Percentiles rank a stretch among this genome's conserved stretches.
Evolutionary conservation across 2,329 filamentous ascomycete genomes (phyloP).

Genomic region (Fusarium sublunatum): DNA sequence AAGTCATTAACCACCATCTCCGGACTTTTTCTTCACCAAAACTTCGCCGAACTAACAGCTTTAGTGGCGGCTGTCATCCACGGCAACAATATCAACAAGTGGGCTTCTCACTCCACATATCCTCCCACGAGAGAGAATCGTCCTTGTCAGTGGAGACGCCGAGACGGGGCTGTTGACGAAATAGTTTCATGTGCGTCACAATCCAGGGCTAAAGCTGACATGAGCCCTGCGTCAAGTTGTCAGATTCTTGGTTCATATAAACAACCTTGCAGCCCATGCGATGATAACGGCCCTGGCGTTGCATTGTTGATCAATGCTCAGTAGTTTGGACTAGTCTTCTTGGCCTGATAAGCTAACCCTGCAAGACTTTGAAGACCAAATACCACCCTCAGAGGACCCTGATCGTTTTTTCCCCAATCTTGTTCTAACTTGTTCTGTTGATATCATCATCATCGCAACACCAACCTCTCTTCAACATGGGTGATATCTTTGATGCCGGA

Average conservation of each 20-base stretch:
- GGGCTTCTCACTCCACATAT: neutral
- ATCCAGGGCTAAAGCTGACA: neutral
- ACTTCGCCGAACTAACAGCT: neutral
- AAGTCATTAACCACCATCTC: no score
- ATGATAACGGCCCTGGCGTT: neutral
- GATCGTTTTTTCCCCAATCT: neutral
- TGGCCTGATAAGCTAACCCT: neutral
- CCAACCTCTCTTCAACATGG: constrained; percentile 16
- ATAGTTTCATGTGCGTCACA: neutral
- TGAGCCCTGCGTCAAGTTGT: neutral
- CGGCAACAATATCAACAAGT: neutral
- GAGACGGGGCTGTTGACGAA: neutral
- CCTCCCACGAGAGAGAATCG: neutral
- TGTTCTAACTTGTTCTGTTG: neutral
- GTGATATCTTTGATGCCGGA: constrained; percentile 20
- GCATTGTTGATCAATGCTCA: neutral
- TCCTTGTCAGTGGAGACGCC: neutral
- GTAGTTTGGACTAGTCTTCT: constrained; percentile 6
- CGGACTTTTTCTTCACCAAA: neutral
- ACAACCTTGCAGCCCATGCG: neutral
- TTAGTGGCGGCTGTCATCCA: neutral
- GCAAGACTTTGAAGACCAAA: neutral
- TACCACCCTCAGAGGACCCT: neutral
- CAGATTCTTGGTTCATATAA: neutral
- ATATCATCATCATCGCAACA: neutral